Evolutionary conservation across 768 basidiomycete genomes (phyloP), one percentile per base, ranked within the genome.

Genomic region (Macrolepiota fuliginosa): DNA sequence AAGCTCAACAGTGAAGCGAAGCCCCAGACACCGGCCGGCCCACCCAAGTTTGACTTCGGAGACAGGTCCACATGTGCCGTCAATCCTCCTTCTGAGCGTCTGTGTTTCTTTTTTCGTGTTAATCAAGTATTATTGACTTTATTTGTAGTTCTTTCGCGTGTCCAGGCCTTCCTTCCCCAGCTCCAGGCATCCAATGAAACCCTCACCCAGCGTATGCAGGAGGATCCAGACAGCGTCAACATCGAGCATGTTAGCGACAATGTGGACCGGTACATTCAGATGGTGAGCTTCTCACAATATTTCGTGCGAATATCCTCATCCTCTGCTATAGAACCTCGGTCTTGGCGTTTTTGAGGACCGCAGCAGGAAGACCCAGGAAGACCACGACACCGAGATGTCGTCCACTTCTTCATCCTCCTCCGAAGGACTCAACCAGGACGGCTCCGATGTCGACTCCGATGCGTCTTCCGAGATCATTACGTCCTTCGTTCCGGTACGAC

Each of bases 111-210:
- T 35, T 19, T 39, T 56, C 17, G 54, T 29, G 29, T 24, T 40
- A 61, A 53, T 27, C 58, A 19, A 37, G 11, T 58, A 11, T 22
- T 12, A 29, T 25, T 50, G 47, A 50, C 45, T 64, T 24, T n/a
- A n/a, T 25, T 35, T 42, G 1, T 64, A 91, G 90, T 91, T 19
- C 74, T 92, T 5, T 77, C 83, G 10, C 83, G 89, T 17, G 77
- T 90, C 3, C 82, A 85, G 69, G 81, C 83, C 0, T 91, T 91
- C 68, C 80, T 91, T 4, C 88, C 89, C 2, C 76, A 83, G 65
- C 74, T 91, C 17, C 82, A 85, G 51, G 86, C 85, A 12, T 87
- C 89, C 2, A 91, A 90, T 65, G 78, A 77, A 1, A 70, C 79
- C 1, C 78, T 91, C 17, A 66, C 77, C 2, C 75, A 78, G 60